Conservation (phyloP, 345 rosid species). For the Boechera retrofracta region DNA sequence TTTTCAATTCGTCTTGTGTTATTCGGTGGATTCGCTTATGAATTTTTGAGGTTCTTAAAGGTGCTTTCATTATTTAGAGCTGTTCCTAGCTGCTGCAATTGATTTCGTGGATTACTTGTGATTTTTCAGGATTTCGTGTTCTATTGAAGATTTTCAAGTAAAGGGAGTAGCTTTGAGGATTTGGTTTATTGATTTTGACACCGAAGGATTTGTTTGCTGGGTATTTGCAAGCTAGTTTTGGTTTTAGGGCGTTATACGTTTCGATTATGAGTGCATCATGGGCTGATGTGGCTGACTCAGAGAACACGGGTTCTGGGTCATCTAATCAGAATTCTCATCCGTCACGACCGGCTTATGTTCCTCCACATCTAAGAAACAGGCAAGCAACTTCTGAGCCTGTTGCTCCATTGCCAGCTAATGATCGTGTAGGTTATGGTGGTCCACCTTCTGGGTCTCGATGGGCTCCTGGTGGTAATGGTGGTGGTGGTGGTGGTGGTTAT, state of each 20-base stretch:
- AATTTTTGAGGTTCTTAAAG: constrained; percentile 4
- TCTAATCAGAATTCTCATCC: constrained; percentile 50
- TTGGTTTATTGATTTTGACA: background rate
- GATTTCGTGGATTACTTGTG: constrained; percentile 13
- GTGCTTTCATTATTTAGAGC: constrained; percentile 14
- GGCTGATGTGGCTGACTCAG: constrained; percentile 98
- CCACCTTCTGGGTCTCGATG: constrained; percentile 64
- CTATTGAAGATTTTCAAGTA: background rate
- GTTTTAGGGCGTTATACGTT: constrained; percentile 16
- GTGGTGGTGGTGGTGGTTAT: constrained; percentile 46
- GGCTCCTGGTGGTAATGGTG: constrained; percentile 50
- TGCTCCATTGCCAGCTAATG: constrained; percentile 49
- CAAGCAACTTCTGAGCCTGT: constrained; percentile 56
- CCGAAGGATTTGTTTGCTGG: constrained; percentile 15
- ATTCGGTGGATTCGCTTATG: constrained; percentile 25
- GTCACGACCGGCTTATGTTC: constrained; percentile 64
- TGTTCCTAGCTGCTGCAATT: constrained; percentile 14
- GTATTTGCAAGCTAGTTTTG: constrained; percentile 28
- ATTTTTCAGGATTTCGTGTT: constrained; percentile 29
- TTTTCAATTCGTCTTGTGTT: constrained; percentile 23
- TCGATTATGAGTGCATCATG: constrained; percentile 76
- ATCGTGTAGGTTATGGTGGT: constrained; percentile 53
- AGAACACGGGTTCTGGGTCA: constrained; percentile 60
- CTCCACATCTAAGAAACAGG: constrained; percentile 89
- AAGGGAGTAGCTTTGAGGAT: constrained; percentile 24